Conservation (phyloP, 805 yeast species). For the Kregervanrija delftensis region DNA sequence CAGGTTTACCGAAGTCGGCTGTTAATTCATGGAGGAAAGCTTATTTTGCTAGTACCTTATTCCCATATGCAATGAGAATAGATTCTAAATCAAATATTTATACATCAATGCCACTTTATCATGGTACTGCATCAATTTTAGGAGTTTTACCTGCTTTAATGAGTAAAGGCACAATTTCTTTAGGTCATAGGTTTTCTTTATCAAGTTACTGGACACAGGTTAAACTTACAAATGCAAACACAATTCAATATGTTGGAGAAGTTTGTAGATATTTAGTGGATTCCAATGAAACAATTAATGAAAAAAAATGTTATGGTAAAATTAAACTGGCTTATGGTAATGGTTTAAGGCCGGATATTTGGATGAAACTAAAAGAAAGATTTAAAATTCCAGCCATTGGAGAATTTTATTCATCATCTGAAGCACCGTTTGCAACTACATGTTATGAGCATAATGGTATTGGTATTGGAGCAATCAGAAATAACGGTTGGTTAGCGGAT, state of each 20-base stretch:
- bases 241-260: conserved; percentile 91
- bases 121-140: conserved; percentile 85
- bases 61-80: conserved; percentile 63
- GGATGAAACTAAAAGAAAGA: conserved; percentile 72
- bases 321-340: conserved; percentile 80
- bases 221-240: conserved; percentile 61
- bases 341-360: conserved; percentile 83
- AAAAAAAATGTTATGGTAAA: conserved; percentile 17
- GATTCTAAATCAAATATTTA: conserved; percentile 51
- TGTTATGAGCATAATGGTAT: conserved; percentile 50
- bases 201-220: conserved; percentile 88
- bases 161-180: conserved; percentile 68
- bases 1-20: conserved; percentile 92
- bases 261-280: conserved; percentile 76
- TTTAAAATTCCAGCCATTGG: conserved; percentile 73
- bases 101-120: conserved; percentile 94
- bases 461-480: conserved; percentile 87
- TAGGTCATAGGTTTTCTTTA: conserved; percentile 78
- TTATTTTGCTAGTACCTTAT: conserved; percentile 60
- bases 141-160: conserved; percentile 61
- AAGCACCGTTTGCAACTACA: conserved; percentile 83
- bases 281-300: conserved; percentile 28
- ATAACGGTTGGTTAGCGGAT: conserved; percentile 70
- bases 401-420: conserved; percentile 92
- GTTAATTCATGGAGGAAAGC: conserved; percentile 88